Conservation (phyloP, 345 rosid species). For the Toxicodendron radicans region DNA sequence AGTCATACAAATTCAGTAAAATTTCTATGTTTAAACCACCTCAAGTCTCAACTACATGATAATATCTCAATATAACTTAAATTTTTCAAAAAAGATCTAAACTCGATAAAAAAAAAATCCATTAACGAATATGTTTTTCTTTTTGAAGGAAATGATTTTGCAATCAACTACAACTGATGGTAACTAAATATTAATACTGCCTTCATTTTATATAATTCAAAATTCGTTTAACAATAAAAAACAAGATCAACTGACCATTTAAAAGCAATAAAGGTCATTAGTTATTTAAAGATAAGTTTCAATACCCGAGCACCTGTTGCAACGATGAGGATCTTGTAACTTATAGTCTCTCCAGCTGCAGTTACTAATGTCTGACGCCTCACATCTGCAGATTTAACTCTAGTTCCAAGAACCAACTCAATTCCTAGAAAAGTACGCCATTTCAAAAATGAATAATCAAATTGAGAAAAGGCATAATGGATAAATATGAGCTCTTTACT, state of each 20-base stretch:
- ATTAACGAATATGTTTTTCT: background rate
- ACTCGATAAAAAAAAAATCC: background rate
- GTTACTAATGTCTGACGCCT: conserved; percentile 84
- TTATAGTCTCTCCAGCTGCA: conserved; percentile 90
- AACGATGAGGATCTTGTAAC: conserved; percentile 81
- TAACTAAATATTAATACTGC: background rate
- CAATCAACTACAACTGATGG: background rate
- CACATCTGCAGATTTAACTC: conserved; percentile 86
- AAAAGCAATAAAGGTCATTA: conserved; percentile 16
- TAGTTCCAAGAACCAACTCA: conserved; percentile 91
- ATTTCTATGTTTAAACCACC: background rate
- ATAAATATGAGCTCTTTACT: background rate
- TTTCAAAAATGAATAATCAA: background rate
- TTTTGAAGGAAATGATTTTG: conserved; percentile 4
- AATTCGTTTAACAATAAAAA: too few species aligned
- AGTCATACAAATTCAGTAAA: background rate
- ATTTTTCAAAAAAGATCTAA: background rate
- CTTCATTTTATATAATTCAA: background rate
- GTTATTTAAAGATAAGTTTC: conserved; percentile 34
- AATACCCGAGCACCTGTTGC: conserved; percentile 99
- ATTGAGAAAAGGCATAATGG: background rate
- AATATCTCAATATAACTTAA: background rate
- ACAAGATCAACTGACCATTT: background rate
- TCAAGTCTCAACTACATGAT: background rate
- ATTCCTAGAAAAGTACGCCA: conserved; percentile 55